phyloP scores from a whole-genome alignment of 495 filamentous ascomycete genomes.

The Penicillium silybi region DNA sequence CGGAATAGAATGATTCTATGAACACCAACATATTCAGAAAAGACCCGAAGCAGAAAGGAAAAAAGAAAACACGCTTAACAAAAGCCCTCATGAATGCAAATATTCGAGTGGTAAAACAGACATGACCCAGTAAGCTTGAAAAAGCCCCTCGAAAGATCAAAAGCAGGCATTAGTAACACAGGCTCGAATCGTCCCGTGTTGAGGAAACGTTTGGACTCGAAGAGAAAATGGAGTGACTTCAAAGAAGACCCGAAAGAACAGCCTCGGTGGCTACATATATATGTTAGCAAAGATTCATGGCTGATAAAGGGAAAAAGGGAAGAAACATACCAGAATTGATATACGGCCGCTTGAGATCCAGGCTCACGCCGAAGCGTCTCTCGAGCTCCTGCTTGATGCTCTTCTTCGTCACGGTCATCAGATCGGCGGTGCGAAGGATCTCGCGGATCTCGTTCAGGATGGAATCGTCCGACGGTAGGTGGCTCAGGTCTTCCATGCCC shows the following conservation, averaged over 20 bases:
- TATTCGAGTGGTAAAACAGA: conserved; percentile 16
- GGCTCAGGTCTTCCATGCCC: conserved; percentile 64
- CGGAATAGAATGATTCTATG: conserved; percentile 7
- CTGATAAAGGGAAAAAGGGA: background rate
- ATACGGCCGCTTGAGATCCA: conserved; percentile 81
- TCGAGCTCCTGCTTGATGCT: conserved; percentile 92
- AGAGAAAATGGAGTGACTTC: conserved; percentile 14
- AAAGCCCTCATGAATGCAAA: conserved; percentile 25
- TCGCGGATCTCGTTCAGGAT: conserved; percentile 91
- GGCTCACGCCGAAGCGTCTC: conserved; percentile 71
- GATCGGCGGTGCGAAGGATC: conserved; percentile 82
- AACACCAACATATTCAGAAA: conserved; percentile 5
- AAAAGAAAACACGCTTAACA: conserved; percentile 12
- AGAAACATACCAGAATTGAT: conserved; percentile 76
- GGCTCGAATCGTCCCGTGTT: background rate
- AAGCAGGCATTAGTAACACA: conserved; percentile 14
- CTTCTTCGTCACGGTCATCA: conserved; percentile 99
- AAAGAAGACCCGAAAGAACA: conserved; percentile 66
- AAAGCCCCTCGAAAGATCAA: background rate
- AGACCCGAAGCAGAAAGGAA: background rate
- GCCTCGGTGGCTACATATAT: conserved; percentile 62
- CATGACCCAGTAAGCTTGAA: background rate
- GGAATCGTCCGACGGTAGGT: conserved; percentile 81
- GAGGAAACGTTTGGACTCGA: background rate
- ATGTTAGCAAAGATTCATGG: conserved; percentile 30